Evolutionary conservation across 305 asterid genomes (phyloP).

Genomic region (Solanum hybrid): DNA sequence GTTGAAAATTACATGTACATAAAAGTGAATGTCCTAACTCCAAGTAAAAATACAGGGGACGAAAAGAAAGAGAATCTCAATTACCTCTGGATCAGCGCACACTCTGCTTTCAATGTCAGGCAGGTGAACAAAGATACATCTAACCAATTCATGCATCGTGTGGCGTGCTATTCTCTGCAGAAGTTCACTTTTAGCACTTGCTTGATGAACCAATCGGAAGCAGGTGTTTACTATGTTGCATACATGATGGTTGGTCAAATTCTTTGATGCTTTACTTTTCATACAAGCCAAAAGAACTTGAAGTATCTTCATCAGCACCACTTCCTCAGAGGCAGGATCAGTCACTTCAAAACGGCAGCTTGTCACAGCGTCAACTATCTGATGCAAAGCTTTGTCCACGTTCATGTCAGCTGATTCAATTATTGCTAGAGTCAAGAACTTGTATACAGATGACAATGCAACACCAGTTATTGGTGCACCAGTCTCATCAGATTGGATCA

Average conservation of each 20-base stretch:
- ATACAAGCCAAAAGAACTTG: conserved; percentile 98
- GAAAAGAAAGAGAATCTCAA: neutral
- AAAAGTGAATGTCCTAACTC: neutral
- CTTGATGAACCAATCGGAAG: conserved; percentile 92
- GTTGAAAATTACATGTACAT: neutral
- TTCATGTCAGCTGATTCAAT: conserved; percentile 64
- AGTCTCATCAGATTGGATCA: conserved; percentile 92
- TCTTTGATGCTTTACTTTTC: conserved; percentile 77
- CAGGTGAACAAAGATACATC: conserved; percentile 78
- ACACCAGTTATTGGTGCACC: conserved; percentile 98
- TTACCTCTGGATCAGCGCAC: conserved; percentile 47
- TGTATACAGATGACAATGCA: conserved; percentile 84
- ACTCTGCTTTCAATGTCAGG: conserved; percentile 44
- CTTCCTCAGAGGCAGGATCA: conserved; percentile 98
- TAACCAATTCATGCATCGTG: conserved; percentile 86
- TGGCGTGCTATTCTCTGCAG: conserved; percentile 89
- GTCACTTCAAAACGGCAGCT: conserved; percentile 99
- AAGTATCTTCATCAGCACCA: conserved; percentile 93
- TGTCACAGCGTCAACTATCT: conserved; percentile 93
- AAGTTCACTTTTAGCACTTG: conserved; percentile 87
- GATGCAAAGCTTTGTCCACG: conserved; percentile 70
- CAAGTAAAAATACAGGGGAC: neutral
- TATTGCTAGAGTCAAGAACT: conserved; percentile 68
- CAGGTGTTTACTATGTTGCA: conserved; percentile 86
- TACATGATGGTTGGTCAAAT: conserved; percentile 75